Evolutionary conservation across 2,329 filamentous ascomycete species (phyloP), one percentile per base, ranked within the genome.

Genomic region (Alternaria sp.): DNA sequence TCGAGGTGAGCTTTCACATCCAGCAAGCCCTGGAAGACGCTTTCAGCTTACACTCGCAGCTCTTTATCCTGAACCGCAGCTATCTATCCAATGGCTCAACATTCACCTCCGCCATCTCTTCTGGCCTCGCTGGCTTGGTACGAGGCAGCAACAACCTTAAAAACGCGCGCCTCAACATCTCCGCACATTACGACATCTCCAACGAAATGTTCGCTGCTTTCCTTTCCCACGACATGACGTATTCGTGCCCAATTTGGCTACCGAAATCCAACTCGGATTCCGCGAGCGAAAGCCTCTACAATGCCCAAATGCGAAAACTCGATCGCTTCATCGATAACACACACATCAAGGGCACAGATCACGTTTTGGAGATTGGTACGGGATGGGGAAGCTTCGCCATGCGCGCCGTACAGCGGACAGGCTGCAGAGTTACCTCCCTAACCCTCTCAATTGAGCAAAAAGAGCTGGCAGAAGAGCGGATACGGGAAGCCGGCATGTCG

Each of bases 351-450:
- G 56, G 81, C 0, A 82, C 82, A 1, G 89, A 92, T 61, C 89
- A 91, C 68, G 85, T 92, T 2, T 77, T 92, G 14, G 90, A 92
- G 66, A 91, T 92, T 53, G 90, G 90, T 2, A 91, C 88, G 2
- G 89, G 90, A 11, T 92, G 89, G 90, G 90, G 90, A 2, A 88
- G 86, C 34, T 88, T 92, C 66, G 89, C 89, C 3, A 90, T 92
- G 40, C 83, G 86, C 61, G 89, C 89, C 0, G 89, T 89, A 1
- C 80, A 82, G 59, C 81, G 78, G 63, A 91, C 88, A 0, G 87
- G 87, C 5, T 92, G 90, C 71, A 81, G 82, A 21, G 86, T 92
- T 2, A 92, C 90, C 1, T 88, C 83, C 55, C 74, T 92, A 57
- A 92, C 89, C 0, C 78, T 92, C 6, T 89, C 86, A 1, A 83